Evolutionary conservation across 2,329 filamentous ascomycete genomes (phyloP), one percentile per base, ranked within the genome.

Genomic region (Knufia fluminis): DNA sequence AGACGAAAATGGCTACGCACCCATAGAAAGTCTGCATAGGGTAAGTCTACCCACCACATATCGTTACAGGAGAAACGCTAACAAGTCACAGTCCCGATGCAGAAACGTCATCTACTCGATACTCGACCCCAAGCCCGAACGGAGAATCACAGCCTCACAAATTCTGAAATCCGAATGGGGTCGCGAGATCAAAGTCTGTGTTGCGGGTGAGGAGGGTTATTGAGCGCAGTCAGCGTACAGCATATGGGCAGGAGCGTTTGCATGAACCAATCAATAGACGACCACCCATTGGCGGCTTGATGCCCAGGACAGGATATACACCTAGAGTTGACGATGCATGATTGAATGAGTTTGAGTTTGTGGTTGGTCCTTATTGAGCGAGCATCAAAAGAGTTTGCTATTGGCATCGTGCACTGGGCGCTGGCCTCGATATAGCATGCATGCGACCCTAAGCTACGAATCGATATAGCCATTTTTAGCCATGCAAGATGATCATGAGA

Each of bases 51-150:
- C 19, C 16, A 23, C 31, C 22, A 24, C 33, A 19, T 17, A 24
- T 39, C 22, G 16, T 49, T 31, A 36, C 43, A 47, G 44, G 51
- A 51, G 52, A 48, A 31, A 43, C 32, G 52, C 53, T 54, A 54
- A 64, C 50, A 61, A 53, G 48, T 26, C 42, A 46, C 52, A 97
- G 91, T 90, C 90, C 59, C 88, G 91, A 61, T 98, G 92, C 70
- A 86, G 92, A 54, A 98, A 98, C 61, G 92, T 98, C 61, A 96
- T 98, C 64, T 98, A 98, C 71, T 97, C 90, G 19, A 95, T 98
- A 57, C 78, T 98, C 40, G 92, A 98, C 64, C 92, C 92, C 24
- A 96, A 95, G 65, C 89, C 92, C 22, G 80, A 80, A 50, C 85
- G 92, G 56, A 87, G 92, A 60, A 91, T 98, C 65, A 96, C 89